Evolutionary conservation across 495 filamentous ascomycete species (phyloP), one percentile per base, ranked within the genome.

Genomic region (Lophiotrema nucula): DNA sequence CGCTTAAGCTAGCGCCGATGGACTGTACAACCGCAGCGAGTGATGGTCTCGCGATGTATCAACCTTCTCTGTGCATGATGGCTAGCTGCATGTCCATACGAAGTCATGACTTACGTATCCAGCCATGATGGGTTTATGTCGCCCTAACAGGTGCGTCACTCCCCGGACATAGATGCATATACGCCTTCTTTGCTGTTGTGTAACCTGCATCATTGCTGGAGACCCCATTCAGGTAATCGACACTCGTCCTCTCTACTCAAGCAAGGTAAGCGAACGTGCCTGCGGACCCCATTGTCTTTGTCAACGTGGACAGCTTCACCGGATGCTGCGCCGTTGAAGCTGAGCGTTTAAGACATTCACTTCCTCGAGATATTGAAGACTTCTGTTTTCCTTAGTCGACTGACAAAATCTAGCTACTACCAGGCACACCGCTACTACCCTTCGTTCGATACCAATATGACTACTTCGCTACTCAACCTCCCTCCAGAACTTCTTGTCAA

Each of bases 401-500:
- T 35, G 31, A 15, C 15, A 35, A 35, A 8, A 15, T 8, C 31
- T 15, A 8, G 31, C 8, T 15, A 35, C 8, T 35, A 35, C 8
- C 8, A 35, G 31, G 8, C 31, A 8, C 31, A 15, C 8, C 8
- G 39, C 10, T 6, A 43, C 6, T 12, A 35, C 16, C 35, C 18
- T n/a, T 4, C 19, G 11, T 53, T 42, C 24, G 19, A 18, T 12
- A 2, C 39, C 28, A 60, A 47, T 18, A 65, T 65, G 61, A 15
- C 43, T 22, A 23, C 12, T 3, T 58, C 58, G 1, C 44, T 65
- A n/a, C 22, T 61, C 10, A 27, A 28, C 22, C 42, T 69, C 2
- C 66, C 64, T 8, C 55, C 60, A 2, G 67, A 69, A 43, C n/a
- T 69, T 2, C 55, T 67, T 38, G 19, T 65, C 41, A 31, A 67